These are phyloP conservation scores for Nicotiana noctiflora DNA, from an alignment of 257 asterid species.

Conservation along the genomic window DNA sequence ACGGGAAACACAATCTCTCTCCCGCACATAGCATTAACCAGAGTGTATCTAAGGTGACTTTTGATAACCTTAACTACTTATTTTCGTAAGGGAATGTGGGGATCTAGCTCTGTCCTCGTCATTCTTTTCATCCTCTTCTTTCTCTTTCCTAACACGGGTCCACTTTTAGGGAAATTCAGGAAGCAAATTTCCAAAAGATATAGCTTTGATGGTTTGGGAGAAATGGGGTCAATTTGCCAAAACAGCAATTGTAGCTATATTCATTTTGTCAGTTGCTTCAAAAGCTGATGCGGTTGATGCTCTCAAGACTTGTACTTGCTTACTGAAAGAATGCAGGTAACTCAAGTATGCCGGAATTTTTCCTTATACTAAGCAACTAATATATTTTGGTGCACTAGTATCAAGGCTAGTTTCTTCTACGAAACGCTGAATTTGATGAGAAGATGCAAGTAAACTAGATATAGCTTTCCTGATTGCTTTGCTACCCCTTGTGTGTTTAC, in stretches of 20 bases:
- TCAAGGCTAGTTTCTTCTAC: neutral
- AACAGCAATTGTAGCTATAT: constrained; percentile 47
- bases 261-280: constrained; percentile 54
- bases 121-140: neutral
- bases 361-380: neutral
- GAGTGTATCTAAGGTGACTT: constrained; percentile 39
- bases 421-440: neutral
- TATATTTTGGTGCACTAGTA: neutral
- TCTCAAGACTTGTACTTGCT: constrained; percentile 78
- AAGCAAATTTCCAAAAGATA: constrained; percentile 28
- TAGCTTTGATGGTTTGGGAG: constrained; percentile 31
- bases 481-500: neutral
- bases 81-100: neutral
- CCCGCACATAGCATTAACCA: constrained; percentile 14
- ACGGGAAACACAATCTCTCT: constrained; percentile 18
- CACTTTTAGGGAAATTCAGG: constrained; percentile 36
- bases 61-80: neutral
- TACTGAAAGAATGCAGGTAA: constrained; percentile 95
- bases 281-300: constrained; percentile 89
- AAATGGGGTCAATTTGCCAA: constrained; percentile 50
- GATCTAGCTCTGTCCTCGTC: neutral
- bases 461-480: neutral
- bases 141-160: constrained; percentile 1
- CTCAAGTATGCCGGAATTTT: neutral
- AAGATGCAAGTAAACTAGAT: neutral